phyloP scores from a whole-genome alignment of 23 red algal species.

The Gracilariopsis chorda region DNA sequence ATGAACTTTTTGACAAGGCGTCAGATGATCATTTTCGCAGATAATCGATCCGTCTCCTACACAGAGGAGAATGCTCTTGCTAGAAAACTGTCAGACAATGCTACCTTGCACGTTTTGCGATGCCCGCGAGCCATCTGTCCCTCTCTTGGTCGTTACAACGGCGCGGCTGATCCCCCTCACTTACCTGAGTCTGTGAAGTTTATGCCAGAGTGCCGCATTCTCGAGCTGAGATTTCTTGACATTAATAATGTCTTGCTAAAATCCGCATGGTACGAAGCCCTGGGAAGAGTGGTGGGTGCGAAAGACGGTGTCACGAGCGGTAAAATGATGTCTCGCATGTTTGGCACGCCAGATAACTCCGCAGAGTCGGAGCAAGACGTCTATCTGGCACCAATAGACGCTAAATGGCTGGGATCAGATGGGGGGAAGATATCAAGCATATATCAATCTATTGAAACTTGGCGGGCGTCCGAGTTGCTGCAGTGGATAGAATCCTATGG shows the following conservation, averaged over 20 bases:
- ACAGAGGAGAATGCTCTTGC: conserved; percentile 23
- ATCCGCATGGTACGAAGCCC: conserved; percentile 76
- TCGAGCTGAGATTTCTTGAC: conserved; percentile 71
- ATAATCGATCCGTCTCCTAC: conserved; percentile 44
- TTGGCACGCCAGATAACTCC: background rate
- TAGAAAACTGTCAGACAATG: background rate
- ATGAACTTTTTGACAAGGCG: conserved; percentile 79
- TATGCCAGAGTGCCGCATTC: conserved; percentile 24
- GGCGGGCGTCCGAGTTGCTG: conserved; percentile 64
- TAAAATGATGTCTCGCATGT: conserved; percentile 72
- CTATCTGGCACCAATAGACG: background rate
- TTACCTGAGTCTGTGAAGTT: background rate
- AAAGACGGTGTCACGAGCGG: conserved; percentile 48
- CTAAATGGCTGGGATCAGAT: background rate
- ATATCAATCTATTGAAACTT: conserved; percentile 33
- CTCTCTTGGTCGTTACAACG: conserved; percentile 10
- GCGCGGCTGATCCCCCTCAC: background rate
- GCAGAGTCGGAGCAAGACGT: background rate
- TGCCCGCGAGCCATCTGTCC: conserved; percentile 66
- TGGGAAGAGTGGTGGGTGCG: conserved; percentile 37
- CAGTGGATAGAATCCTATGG: conserved; percentile 11
- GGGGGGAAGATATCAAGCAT: background rate
- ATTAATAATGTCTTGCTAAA: conserved; percentile 78
- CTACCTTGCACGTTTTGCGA: conserved; percentile 65
- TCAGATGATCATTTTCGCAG: conserved; percentile 78